Base-by-base conservation (phyloP, 768 basidiomycete species). In the Royoungia palumana region DNA sequence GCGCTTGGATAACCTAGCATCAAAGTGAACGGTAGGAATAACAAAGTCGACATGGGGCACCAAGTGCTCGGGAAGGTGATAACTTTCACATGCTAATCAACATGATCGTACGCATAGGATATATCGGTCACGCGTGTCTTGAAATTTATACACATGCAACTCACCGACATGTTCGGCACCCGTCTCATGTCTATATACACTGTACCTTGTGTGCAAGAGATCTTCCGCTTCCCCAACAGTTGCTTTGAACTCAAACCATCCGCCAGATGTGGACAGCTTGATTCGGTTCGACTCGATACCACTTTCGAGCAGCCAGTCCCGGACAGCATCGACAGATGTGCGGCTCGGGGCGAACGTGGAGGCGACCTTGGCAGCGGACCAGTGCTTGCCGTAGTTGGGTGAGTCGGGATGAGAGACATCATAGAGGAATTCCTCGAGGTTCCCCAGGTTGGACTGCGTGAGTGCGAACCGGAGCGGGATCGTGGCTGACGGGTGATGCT, bases 391-490 rank as follows among this genome's bases (percentile, higher is more conserved):
- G 39, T 76, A 79, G 46, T 59, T 68, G 13, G 67, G 59, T 8
- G 77, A 79, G 14, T 61, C 53, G 6, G 77, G 77, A 46, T 74
- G 70, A 0, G 77, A 69, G 12, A 78, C 69, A 3, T 72, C 65
- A 51, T 72, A 60, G 35, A 78, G 71, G 39, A 66, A 57, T 44
- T 71, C 67, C 19, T 76, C 74, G 13, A 79, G 51, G 30, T 62
- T 41, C 44, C 72, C 58, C 7, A 74, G 46, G 51, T 79, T 76
- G 36, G 58, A 60, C 56, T 79, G 77, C 6, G 56, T 53, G 6
- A 78, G 69, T 0, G 75, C 77, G 36, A 78, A 70, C 41, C 75
- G 75, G 30, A 78, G 61, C 10, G 76, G 77, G 22, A 78, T 50
- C 3, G 66, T 48, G 17, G 63, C 60, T 36, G 65, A 49, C 9